These are phyloP conservation scores for Saturnispora zaruensis DNA, from an alignment of 805 yeast genomes.

Conservation along the genomic window DNA sequence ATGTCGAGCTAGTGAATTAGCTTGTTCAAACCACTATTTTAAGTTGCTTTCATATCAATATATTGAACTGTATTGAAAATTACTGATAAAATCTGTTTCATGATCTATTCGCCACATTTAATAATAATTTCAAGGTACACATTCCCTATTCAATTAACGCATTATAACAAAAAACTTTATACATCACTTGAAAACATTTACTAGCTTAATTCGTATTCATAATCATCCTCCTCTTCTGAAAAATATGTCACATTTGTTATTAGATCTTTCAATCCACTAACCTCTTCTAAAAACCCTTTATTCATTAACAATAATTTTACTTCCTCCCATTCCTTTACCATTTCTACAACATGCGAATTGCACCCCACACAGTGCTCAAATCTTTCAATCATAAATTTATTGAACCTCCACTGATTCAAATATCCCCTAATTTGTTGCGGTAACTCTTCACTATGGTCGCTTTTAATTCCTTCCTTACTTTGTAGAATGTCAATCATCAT, in stretches of 20 bases:
- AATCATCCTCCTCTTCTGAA: constrained; percentile 29
- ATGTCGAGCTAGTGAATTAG: not conserved
- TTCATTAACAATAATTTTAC: constrained; percentile 62
- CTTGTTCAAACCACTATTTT: not conserved
- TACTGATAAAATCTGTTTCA: no score
- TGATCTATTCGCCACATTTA: no score
- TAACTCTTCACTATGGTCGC: constrained; percentile 19
- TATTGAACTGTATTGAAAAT: no score
- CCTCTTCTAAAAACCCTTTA: constrained; percentile 56
- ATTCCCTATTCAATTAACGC: not conserved
- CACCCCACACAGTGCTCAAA: constrained; percentile 86
- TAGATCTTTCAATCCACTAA: constrained; percentile 71
- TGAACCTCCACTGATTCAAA: constrained; percentile 52
- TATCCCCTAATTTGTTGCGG: constrained; percentile 94
- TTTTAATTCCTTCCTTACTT: not conserved
- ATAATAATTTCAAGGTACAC: no score
- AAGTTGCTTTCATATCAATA: no score
- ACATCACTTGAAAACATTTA: no score
- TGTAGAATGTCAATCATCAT: constrained; percentile 54
- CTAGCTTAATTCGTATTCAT: constrained; percentile 27
- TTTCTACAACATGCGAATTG: constrained; percentile 47
- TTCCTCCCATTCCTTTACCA: constrained; percentile 65
- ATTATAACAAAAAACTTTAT: not conserved
- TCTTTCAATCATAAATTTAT: constrained; percentile 61
- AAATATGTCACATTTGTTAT: constrained; percentile 56